Evolutionary conservation across 192 early-diverging fungal genomes (phyloP).

Genomic region (Gonapodya sp.): DNA sequence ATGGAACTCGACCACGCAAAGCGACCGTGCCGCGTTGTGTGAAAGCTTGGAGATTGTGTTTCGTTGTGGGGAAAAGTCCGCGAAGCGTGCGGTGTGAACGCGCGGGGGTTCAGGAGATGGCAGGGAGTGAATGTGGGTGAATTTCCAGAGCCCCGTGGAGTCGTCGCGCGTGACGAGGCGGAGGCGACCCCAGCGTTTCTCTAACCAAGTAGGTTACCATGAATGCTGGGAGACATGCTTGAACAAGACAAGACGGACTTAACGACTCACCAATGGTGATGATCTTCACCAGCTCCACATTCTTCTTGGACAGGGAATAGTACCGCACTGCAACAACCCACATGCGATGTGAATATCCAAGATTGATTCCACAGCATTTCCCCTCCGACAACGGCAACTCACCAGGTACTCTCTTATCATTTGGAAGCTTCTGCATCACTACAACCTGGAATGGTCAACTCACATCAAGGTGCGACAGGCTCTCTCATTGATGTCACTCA

Average conservation of each 20-base stretch:
- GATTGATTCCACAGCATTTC: background rate
- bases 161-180: background rate
- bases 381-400: too few relatives aligned
- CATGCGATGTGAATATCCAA: background rate
- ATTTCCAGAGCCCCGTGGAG: constrained; percentile 2
- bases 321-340: background rate
- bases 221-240: background rate
- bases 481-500: background rate
- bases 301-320: constrained; percentile 9
- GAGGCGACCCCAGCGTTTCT: background rate
- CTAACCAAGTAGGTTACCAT: too few relatives aligned
- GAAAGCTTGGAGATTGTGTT: background rate
- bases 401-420: constrained; percentile 3
- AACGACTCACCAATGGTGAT: background rate
- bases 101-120: background rate
- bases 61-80: background rate
- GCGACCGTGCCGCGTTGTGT: background rate
- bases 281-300: background rate
- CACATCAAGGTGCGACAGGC: background rate
- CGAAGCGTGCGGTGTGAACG: background rate
- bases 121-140: background rate
- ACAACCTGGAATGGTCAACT: background rate
- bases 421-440: background rate
- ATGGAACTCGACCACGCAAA: background rate
- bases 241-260: background rate